Evolutionary conservation across 306 rosid genomes (phyloP).

Genomic region (Rosa chinensis): DNA sequence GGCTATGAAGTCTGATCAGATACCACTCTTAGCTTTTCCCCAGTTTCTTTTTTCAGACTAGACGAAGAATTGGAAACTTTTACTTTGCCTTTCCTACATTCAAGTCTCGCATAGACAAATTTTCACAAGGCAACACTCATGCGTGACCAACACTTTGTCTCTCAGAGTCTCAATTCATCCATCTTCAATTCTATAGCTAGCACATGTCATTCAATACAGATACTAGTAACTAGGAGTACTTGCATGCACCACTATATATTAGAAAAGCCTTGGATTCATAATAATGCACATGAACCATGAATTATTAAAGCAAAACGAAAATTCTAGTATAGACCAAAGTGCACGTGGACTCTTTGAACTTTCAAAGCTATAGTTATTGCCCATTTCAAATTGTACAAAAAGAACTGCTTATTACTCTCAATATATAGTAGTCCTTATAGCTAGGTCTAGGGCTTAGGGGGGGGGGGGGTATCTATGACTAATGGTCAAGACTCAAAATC

Average conservation of each 20-base stretch:
- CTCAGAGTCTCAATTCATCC: too few relatives aligned
- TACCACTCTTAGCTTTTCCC: conserved; percentile 2
- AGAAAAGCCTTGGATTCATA: background rate
- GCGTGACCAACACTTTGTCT: conserved; percentile 1
- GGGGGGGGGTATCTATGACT: background rate
- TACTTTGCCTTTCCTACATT: conserved; percentile 19
- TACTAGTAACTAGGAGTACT: background rate
- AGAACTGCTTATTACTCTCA: background rate
- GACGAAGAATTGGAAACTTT: conserved; percentile 15
- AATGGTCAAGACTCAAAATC: conserved; percentile 2
- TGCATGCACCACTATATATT: background rate
- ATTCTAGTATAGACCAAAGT: too few relatives aligned
- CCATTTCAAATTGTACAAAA: background rate
- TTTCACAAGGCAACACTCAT: conserved; percentile 7
- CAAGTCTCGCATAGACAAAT: background rate
- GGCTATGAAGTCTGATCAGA: conserved; percentile 23
- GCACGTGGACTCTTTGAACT: too few relatives aligned
- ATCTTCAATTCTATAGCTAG: background rate
- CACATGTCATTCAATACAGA: conserved; percentile 13
- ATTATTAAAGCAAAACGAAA: background rate
- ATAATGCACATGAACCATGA: conserved; percentile 2
- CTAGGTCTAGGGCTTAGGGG: background rate
- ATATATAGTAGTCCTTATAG: background rate
- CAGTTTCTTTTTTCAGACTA: conserved; percentile 15
- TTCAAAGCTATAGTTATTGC: background rate